These are phyloP conservation scores for Amanita jacksonii DNA, from an alignment of 768 basidiomycete species.

Conservation along the genomic window DNA sequence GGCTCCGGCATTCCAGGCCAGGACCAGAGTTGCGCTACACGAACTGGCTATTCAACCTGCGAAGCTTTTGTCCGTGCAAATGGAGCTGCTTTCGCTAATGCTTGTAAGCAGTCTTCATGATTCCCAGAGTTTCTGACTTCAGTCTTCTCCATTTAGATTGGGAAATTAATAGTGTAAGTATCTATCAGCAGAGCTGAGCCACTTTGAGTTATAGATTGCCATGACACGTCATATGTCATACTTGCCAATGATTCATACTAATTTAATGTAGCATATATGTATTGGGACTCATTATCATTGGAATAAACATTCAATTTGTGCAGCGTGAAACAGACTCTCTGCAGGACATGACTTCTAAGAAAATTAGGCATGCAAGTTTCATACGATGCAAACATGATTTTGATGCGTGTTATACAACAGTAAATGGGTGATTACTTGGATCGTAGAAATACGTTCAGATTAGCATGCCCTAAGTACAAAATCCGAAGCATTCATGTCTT, in stretches of 20 bases:
- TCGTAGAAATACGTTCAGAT: slow-evolving; percentile 3
- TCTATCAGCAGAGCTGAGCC: slow-evolving; percentile 40
- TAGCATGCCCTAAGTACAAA: background rate
- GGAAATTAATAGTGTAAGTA: slow-evolving; percentile 70
- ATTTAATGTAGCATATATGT: too few relatives aligned
- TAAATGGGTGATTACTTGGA: slow-evolving; percentile 4
- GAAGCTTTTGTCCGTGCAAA: slow-evolving; percentile 64
- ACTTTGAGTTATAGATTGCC: too few relatives aligned
- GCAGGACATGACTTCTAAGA: too few relatives aligned
- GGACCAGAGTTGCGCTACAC: slow-evolving; percentile 73
- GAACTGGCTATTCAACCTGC: slow-evolving; percentile 78
- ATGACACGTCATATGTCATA: too few relatives aligned
- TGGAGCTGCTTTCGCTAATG: slow-evolving; percentile 62
- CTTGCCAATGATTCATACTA: too few relatives aligned
- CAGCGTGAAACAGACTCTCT: too few relatives aligned
- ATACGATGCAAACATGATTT: background rate
- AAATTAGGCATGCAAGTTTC: too few relatives aligned
- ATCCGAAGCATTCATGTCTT: slow-evolving; percentile 30
- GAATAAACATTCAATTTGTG: background rate
- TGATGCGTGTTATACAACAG: slow-evolving; percentile 7
- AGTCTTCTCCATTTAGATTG: slow-evolving; percentile 42
- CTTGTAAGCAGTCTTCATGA: slow-evolving; percentile 47
- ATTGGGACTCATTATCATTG: too few relatives aligned
- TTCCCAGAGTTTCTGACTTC: background rate
- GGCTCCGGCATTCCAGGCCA: slow-evolving; percentile 71